These are phyloP conservation scores for Eucalyptus camaldulensis DNA, from an alignment of 345 rosid genomes.

Conservation along the genomic window DNA sequence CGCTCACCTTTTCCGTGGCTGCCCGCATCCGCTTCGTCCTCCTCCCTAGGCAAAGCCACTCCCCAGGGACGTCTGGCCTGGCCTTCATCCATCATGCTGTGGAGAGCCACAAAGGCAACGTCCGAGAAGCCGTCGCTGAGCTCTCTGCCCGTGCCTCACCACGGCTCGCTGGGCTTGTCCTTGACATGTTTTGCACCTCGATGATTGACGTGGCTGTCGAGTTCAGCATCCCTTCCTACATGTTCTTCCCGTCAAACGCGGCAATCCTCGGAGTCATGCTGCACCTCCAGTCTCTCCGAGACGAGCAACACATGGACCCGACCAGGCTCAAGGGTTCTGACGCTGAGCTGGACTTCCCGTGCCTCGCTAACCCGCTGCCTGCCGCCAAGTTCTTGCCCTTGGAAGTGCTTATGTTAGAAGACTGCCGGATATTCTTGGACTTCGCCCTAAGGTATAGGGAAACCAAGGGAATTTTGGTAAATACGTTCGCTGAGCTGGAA, in stretches of 20 bases:
- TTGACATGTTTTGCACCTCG: slow-evolving; percentile 38
- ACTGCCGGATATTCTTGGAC: accelerated
- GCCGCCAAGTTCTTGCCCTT: background rate
- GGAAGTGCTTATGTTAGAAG: background rate
- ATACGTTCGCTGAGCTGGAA: slow-evolving; percentile 37
- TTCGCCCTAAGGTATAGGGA: background rate
- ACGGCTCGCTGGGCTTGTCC: slow-evolving; percentile 36
- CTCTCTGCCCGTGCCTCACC: background rate
- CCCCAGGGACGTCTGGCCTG: background rate
- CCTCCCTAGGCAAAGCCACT: background rate
- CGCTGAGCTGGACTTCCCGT: slow-evolving; percentile 13
- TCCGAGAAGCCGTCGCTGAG: slow-evolving; percentile 9
- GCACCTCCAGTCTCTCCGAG: slow-evolving; percentile 7
- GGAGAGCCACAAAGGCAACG: slow-evolving; percentile 9
- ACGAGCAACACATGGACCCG: background rate
- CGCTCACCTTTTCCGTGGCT: slow-evolving; percentile 1
- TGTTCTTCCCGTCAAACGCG: slow-evolving; percentile 26
- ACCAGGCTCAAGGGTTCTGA: slow-evolving; percentile 19
- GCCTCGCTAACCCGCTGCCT: slow-evolving; percentile 15
- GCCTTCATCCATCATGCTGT: background rate
- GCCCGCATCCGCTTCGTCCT: slow-evolving; percentile 17
- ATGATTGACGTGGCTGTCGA: slow-evolving; percentile 44
- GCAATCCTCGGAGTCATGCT: slow-evolving; percentile 7
- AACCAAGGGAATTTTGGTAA: slow-evolving; percentile 35
- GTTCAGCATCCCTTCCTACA: slow-evolving; percentile 22